Evolutionary conservation across 768 basidiomycete species (phyloP).

Genomic region (Psilocybe sp.): DNA sequence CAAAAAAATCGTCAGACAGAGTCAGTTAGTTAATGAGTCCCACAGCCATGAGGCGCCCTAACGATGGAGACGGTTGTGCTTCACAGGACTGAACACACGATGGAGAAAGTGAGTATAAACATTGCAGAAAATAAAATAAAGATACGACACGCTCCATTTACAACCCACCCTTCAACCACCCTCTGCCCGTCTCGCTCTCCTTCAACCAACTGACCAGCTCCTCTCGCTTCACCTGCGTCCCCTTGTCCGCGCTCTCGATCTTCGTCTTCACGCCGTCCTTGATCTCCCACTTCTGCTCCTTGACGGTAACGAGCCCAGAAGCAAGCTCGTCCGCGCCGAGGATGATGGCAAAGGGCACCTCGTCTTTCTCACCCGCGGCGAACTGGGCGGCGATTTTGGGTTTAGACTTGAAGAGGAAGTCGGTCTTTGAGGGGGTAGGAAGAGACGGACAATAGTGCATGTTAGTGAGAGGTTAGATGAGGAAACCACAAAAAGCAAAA

Average conservation of each 20-base stretch:
- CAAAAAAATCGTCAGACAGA: too few relatives aligned
- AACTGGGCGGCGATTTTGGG: constrained; percentile 88
- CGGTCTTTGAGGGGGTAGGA: constrained; percentile 49
- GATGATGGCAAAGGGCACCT: constrained; percentile 90
- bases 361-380: constrained; percentile 85
- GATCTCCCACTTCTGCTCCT: constrained; percentile 85
- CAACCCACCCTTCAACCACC: constrained; percentile 23
- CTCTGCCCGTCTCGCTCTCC: constrained; percentile 39
- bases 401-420: constrained; percentile 90
- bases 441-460: too few relatives aligned
- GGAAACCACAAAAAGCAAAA: constrained; percentile 3
- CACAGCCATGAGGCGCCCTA: too few relatives aligned
- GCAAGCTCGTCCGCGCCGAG: constrained; percentile 86
- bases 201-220: constrained; percentile 68
- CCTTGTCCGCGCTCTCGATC: constrained; percentile 59
- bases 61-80: too few relatives aligned
- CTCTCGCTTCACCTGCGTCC: constrained; percentile 57
- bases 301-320: constrained; percentile 83
- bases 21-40: too few relatives aligned
- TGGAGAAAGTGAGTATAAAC: too few relatives aligned
- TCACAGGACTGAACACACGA: too few relatives aligned
- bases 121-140: too few relatives aligned
- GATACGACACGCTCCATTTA: too few relatives aligned
- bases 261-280: constrained; percentile 72
- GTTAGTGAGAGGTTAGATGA: background rate